These are phyloP conservation scores for Xylariaceae sp. DNA, from an alignment of 2,329 filamentous ascomycete genomes.

Conservation along the genomic window DNA sequence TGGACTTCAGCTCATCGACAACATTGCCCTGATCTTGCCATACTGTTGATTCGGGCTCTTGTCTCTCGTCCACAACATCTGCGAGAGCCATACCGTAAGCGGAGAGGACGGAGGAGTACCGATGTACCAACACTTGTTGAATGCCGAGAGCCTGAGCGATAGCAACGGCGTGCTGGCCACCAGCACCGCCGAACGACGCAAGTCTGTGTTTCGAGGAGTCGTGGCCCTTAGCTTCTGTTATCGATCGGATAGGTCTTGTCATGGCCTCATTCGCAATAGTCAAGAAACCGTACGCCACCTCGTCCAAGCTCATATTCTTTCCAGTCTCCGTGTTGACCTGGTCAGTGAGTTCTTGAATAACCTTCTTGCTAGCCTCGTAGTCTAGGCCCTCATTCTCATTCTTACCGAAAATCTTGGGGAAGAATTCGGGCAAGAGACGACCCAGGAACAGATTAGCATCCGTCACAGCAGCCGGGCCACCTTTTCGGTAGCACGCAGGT, in stretches of 20 bases:
- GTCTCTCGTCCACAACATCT: conserved; percentile 87
- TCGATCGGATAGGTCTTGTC: conserved; percentile 82
- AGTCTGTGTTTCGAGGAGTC: conserved; percentile 88
- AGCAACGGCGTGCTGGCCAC: conserved; percentile 87
- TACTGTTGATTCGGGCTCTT: conserved; percentile 67
- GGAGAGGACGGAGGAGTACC: conserved; percentile 84
- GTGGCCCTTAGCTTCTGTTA: conserved; percentile 89
- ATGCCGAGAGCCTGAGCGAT: conserved; percentile 84
- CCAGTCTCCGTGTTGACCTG: conserved; percentile 74
- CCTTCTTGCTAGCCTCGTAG: conserved; percentile 66
- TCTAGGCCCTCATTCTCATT: conserved; percentile 81
- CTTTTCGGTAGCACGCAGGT: conserved; percentile 86
- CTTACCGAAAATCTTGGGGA: conserved; percentile 91
- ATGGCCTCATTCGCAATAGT: conserved; percentile 89
- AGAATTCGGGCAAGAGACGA: conserved; percentile 81
- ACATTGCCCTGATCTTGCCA: conserved; percentile 58
- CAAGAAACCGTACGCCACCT: conserved; percentile 85
- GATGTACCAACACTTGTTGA: conserved; percentile 77
- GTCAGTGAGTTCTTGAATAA: conserved; percentile 71
- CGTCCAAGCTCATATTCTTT: conserved; percentile 70
- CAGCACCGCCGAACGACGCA: conserved; percentile 87
- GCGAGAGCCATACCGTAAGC: conserved; percentile 91
- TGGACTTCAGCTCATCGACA: conserved; percentile 60
- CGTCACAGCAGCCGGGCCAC: conserved; percentile 85
- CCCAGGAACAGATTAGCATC: conserved; percentile 87